Percentiles rank a stretch among this genome's conserved stretches.
Evolutionary conservation across 2,329 filamentous ascomycete species (phyloP).

Genomic region (Cercospora citrullina): DNA sequence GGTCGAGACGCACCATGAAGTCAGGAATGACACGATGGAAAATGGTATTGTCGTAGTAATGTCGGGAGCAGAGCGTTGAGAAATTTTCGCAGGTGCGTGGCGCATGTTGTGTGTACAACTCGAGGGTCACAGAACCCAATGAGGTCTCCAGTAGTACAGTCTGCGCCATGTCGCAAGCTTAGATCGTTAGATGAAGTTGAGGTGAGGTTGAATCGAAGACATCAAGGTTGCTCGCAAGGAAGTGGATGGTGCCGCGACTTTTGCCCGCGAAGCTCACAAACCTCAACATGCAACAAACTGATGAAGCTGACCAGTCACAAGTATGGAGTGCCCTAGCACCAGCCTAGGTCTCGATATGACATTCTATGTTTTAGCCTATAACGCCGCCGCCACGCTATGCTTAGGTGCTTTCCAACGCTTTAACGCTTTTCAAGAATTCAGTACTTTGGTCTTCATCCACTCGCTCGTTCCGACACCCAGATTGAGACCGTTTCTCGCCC

Average conservation of each 20-base stretch:
- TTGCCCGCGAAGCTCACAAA: background rate
- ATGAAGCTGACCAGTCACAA: background rate
- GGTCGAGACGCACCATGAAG: constrained; percentile 71
- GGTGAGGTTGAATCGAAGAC: background rate
- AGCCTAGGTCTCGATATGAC: background rate
- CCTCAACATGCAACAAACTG: background rate
- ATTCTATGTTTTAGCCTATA: background rate
- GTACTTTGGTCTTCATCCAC: constrained; percentile 80
- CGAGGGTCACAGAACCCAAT: constrained; percentile 81
- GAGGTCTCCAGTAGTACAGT: constrained; percentile 80
- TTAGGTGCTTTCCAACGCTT: constrained; percentile 11
- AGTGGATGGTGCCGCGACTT: background rate
- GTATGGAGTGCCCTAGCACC: background rate
- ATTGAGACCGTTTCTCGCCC: constrained; percentile 81
- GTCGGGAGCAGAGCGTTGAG: constrained; percentile 70
- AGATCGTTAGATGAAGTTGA: background rate
- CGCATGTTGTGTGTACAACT: constrained; percentile 87
- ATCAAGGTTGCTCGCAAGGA: background rate
- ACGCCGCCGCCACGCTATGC: constrained; percentile 19
- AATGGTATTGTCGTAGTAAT: constrained; percentile 82
- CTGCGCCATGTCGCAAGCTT: constrained; percentile 63
- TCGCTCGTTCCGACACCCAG: constrained; percentile 79
- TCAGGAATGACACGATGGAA: constrained; percentile 93
- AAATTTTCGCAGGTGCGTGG: constrained; percentile 69
- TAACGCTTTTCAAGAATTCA: constrained; percentile 42